Conservation (phyloP, 495 filamentous ascomycete species). For the Lepidopterella palustris region DNA sequence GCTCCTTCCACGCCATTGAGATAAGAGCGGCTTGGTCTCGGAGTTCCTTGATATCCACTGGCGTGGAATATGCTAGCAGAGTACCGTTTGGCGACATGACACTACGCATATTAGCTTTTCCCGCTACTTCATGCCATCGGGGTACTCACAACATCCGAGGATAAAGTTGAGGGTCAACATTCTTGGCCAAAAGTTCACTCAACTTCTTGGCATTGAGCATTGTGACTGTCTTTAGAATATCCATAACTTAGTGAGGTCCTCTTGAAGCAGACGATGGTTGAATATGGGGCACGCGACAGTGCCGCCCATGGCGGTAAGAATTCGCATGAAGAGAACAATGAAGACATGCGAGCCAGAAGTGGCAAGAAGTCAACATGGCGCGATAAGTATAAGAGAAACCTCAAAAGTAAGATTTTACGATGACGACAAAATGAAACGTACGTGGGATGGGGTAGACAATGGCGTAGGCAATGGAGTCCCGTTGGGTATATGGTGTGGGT, state of each 20-base stretch:
- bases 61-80: slow-evolving; percentile 37
- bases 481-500: too few species aligned
- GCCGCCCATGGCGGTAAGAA: too few species aligned
- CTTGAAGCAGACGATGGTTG: not conserved
- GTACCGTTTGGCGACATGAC: slow-evolving; percentile 40
- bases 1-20: slow-evolving; percentile 38
- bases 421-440: too few species aligned
- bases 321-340: too few species aligned
- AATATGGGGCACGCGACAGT: not conserved
- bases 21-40: slow-evolving; percentile 37
- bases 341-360: too few species aligned
- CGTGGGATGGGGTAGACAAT: too few species aligned
- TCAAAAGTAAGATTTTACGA: too few species aligned
- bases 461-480: too few species aligned
- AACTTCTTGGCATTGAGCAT: slow-evolving; percentile 39
- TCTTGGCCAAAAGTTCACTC: slow-evolving; percentile 37
- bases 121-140: not conserved
- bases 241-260: not conserved
- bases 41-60: slow-evolving; percentile 34
- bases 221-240: slow-evolving; percentile 3
- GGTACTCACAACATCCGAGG: slow-evolving; percentile 36
- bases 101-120: slow-evolving; percentile 19
- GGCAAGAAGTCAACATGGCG: too few species aligned
- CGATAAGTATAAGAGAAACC: too few species aligned
- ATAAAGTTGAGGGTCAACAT: slow-evolving; percentile 35